phyloP scores from a whole-genome alignment of 2,329 filamentous ascomycete species.

The Sporothrix pseudoabietina region DNA sequence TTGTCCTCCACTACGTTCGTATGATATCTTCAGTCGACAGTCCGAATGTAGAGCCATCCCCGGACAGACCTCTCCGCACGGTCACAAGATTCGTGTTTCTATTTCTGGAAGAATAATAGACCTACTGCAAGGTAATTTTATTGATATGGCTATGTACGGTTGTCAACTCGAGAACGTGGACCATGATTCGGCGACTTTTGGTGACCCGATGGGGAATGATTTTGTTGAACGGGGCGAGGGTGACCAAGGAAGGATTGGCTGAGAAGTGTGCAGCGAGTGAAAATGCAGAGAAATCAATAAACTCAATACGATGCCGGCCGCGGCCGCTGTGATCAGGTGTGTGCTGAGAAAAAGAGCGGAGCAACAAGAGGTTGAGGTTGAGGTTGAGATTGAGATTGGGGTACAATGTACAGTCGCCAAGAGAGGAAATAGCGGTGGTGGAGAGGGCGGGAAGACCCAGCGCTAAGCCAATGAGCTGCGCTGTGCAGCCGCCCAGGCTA shows the following conservation, averaged over 20 bases:
- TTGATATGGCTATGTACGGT: neutral
- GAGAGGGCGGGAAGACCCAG: slow-evolving; percentile 17
- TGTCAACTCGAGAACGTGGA: neutral
- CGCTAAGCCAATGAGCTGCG: slow-evolving; percentile 31
- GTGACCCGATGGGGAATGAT: neutral
- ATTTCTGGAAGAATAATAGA: slow-evolving; percentile 13
- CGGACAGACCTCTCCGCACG: neutral
- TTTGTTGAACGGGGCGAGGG: neutral
- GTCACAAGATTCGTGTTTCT: slow-evolving; percentile 13
- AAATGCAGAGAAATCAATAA: neutral
- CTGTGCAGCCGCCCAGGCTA: slow-evolving; percentile 33
- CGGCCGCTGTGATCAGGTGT: neutral
- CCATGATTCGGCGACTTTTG: neutral
- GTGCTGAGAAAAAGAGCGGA: neutral
- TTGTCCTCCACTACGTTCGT: too few species aligned
- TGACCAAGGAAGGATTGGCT: slow-evolving; percentile 1
- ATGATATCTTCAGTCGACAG: neutral
- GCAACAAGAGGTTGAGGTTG: neutral
- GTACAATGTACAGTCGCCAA: neutral
- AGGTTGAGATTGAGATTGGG: neutral
- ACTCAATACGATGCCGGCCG: neutral
- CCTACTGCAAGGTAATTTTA: slow-evolving; percentile 5
- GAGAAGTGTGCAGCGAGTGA: neutral
- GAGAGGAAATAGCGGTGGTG: slow-evolving; percentile 9
- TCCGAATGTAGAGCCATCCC: neutral